A percentile compares a stretch with the other conserved stretches of the same genome.
phyloP scores from a whole-genome alignment of 305 asterid genomes.

The Coffea humblotiana region DNA sequence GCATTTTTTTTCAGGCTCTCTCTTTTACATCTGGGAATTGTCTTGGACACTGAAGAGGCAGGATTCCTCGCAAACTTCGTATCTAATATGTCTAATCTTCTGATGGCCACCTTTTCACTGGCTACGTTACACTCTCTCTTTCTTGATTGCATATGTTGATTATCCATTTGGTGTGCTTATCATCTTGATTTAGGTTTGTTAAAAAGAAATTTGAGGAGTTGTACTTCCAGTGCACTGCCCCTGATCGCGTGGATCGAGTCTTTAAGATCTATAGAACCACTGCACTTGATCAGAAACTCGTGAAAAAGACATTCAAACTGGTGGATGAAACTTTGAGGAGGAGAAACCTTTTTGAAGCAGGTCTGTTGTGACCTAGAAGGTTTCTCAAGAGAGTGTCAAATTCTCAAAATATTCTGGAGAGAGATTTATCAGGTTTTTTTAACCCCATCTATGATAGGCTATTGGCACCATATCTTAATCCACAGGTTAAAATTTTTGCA shows the following conservation, averaged over 20 bases:
- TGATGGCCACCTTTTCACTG: not conserved
- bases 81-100: not conserved
- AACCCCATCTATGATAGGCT: conserved; percentile 17
- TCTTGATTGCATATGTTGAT: not conserved
- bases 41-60: not conserved
- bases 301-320: conserved; percentile 98
- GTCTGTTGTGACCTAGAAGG: conserved; percentile 50
- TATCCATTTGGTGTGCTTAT: conserved; percentile 7
- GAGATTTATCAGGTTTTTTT: conserved; percentile 27
- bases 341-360: conserved; percentile 94
- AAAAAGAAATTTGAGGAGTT: conserved; percentile 97
- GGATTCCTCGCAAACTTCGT: not conserved
- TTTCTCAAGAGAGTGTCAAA: conserved; percentile 18
- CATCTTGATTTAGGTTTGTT: conserved; percentile 61
- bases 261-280: conserved; percentile 96
- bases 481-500: conserved; percentile 27
- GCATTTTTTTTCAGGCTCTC: conserved; percentile 34
- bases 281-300: conserved; percentile 96
- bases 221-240: conserved; percentile 89
- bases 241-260: conserved; percentile 87
- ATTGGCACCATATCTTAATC: conserved; percentile 28
- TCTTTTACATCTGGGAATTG: conserved; percentile 1
- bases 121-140: not conserved
- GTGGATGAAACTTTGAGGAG: conserved; percentile 96
- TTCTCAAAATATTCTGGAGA: conserved; percentile 17